These are phyloP conservation scores for Stagonosporopsis vannaccii DNA, from an alignment of 2,329 filamentous ascomycete genomes.

Conservation along the genomic window DNA sequence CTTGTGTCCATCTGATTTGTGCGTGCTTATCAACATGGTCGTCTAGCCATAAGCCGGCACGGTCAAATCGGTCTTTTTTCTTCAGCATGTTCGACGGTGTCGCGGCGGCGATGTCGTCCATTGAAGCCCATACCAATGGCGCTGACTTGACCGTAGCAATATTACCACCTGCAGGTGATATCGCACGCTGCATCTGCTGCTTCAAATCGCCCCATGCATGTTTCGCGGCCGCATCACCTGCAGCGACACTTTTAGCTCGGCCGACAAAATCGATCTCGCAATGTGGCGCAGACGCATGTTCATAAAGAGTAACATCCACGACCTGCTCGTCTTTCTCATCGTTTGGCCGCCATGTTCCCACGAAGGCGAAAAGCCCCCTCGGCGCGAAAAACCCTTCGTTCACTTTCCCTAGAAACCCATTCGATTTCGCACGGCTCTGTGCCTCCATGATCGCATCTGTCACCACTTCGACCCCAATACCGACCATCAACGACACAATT, in stretches of 20 bases:
- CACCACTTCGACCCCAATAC: conserved; percentile 52
- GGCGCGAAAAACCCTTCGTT: conserved; percentile 66
- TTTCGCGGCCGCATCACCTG: not conserved
- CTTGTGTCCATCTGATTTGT: conserved; percentile 52
- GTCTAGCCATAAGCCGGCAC: conserved; percentile 45
- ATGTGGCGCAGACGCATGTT: not conserved
- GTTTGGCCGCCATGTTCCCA: conserved; percentile 62
- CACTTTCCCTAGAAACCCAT: conserved; percentile 62
- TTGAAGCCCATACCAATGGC: conserved; percentile 44
- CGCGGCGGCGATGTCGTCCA: conserved; percentile 36
- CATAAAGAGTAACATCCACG: not conserved
- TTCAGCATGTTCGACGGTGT: conserved; percentile 16
- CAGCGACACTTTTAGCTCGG: not conserved
- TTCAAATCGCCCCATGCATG: not conserved
- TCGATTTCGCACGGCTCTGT: conserved; percentile 51
- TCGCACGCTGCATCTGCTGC: conserved; percentile 6
- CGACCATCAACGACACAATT: conserved; percentile 43
- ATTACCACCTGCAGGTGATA: conserved; percentile 6
- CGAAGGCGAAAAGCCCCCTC: conserved; percentile 60
- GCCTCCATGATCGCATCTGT: conserved; percentile 26
- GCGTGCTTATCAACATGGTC: conserved; percentile 57
- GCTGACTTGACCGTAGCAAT: conserved; percentile 47
- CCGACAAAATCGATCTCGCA: not conserved
- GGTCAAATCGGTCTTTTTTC: not conserved
- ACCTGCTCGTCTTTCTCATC: conserved; percentile 13